phyloP scores from a whole-genome alignment of 2,329 filamentous ascomycete genomes.

The Fusarium verticillioides region DNA sequence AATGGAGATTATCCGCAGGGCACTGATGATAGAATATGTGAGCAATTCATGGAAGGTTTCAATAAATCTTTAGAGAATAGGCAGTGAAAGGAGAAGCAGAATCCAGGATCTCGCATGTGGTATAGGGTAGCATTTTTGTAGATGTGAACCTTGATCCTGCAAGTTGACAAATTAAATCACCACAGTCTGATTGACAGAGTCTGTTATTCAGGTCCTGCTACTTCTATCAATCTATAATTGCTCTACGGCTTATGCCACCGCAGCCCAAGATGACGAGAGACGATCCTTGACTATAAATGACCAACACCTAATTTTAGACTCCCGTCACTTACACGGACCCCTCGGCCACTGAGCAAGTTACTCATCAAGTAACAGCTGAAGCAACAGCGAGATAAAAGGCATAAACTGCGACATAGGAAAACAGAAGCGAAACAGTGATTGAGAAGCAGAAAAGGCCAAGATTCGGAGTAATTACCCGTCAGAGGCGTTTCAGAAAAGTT shows the following conservation, averaged over 20 bases:
- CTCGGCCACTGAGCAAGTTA: neutral
- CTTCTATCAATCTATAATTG: neutral
- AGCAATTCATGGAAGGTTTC: too few species aligned
- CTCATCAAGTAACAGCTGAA: neutral
- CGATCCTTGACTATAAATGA: neutral
- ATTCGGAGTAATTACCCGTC: slow-evolving; percentile 14
- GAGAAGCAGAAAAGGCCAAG: neutral
- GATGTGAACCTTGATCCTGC: too few species aligned
- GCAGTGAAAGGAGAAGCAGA: neutral
- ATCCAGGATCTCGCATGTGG: neutral
- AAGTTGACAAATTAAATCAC: neutral
- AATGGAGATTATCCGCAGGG: neutral
- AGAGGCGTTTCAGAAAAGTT: slow-evolving; percentile 34
- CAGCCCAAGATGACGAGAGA: slow-evolving; percentile 17
- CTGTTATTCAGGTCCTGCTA: too few species aligned
- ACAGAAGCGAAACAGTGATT: neutral
- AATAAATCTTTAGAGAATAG: neutral
- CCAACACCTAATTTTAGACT: neutral
- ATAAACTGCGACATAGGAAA: neutral
- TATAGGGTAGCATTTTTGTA: neutral
- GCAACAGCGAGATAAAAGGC: neutral
- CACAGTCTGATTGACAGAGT: neutral
- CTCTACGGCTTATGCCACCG: neutral
- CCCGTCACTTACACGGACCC: neutral
- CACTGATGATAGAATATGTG: too few species aligned